A percentile compares a stretch with the other conserved stretches of the same genome.
These are phyloP conservation scores for Penicillium thymicola DNA, from an alignment of 2,329 filamentous ascomycete species.

Conservation along the genomic window DNA sequence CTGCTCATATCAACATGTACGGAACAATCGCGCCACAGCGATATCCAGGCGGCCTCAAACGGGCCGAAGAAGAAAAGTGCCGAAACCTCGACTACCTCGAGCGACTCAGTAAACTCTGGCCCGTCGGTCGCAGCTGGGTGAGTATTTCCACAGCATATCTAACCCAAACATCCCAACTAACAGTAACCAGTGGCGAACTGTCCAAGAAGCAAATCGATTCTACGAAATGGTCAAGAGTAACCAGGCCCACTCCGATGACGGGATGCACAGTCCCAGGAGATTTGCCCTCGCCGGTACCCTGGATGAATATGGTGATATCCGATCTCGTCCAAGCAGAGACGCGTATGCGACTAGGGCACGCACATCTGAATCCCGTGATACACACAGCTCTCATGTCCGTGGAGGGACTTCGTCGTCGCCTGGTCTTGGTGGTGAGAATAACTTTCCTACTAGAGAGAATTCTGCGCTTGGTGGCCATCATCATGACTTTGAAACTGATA, in stretches of 20 bases:
- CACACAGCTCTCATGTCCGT: conserved; percentile 5
- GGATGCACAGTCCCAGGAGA: conserved; percentile 26
- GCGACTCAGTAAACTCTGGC: conserved; percentile 33
- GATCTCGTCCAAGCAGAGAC: conserved; percentile 27
- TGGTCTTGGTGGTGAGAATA: conserved; percentile 2
- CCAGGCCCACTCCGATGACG: conserved; percentile 20
- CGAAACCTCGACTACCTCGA: conserved; percentile 35
- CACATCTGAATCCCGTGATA: conserved; percentile 11
- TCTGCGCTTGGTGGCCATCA: conserved; percentile 2
- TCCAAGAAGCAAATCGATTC: conserved; percentile 37
- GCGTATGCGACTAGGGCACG: conserved; percentile 11
- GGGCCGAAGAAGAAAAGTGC: conserved; percentile 33
- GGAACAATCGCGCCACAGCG: conserved; percentile 33
- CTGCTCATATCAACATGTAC: conserved; percentile 40
- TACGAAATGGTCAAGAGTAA: conserved; percentile 33
- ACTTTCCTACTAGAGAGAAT: conserved; percentile 7
- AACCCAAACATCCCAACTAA: not conserved
- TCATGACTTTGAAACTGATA: conserved; percentile 34
- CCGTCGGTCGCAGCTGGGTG: conserved; percentile 37
- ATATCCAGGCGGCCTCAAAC: conserved; percentile 32
- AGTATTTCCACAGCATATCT: not conserved
- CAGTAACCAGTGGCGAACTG: conserved; percentile 31
- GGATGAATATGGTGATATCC: conserved; percentile 40
- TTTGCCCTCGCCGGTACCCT: conserved; percentile 33
- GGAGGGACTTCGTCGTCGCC: conserved; percentile 5